phyloP scores from a whole-genome alignment of 1,139 yeast species.

The Taphrina pruni region DNA sequence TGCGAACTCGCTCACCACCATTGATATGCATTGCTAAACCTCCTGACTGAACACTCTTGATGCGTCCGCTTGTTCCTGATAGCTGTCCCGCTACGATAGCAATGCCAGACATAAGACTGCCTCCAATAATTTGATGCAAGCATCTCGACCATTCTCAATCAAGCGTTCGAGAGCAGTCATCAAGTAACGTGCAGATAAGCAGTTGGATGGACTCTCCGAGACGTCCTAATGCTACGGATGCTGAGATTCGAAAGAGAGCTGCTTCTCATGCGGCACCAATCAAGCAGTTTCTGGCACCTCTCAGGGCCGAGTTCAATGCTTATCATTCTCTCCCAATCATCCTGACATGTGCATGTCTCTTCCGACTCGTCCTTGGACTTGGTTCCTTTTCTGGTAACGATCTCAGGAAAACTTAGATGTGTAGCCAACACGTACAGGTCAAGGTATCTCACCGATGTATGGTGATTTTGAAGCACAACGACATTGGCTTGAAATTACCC shows the following conservation, averaged over 20 bases:
- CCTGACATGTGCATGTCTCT: conserved; percentile 72
- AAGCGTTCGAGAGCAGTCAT: too few relatives aligned
- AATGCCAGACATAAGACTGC: too few relatives aligned
- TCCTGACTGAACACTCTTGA: too few relatives aligned
- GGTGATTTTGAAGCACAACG: conserved; percentile 99
- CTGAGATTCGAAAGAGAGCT: neutral
- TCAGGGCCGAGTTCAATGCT: conserved; percentile 23
- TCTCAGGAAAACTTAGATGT: neutral
- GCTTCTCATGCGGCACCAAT: conserved; percentile 14
- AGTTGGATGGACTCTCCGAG: neutral
- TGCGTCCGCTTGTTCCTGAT: too few relatives aligned
- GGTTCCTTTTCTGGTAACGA: conserved; percentile 80
- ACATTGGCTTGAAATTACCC: conserved; percentile 95
- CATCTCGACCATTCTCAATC: too few relatives aligned
- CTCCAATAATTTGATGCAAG: too few relatives aligned
- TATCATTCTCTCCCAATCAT: conserved; percentile 55
- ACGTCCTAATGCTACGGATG: neutral
- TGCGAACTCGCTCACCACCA: too few relatives aligned
- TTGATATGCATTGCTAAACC: too few relatives aligned
- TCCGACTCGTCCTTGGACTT: conserved; percentile 83
- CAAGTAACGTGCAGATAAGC: neutral
- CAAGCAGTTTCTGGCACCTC: conserved; percentile 26
- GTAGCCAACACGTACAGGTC: conserved; percentile 39
- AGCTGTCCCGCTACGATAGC: too few relatives aligned
- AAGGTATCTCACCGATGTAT: conserved; percentile 69